Conservation (phyloP, 306 rosid genomes). For the Fragaria ananassa region DNA sequence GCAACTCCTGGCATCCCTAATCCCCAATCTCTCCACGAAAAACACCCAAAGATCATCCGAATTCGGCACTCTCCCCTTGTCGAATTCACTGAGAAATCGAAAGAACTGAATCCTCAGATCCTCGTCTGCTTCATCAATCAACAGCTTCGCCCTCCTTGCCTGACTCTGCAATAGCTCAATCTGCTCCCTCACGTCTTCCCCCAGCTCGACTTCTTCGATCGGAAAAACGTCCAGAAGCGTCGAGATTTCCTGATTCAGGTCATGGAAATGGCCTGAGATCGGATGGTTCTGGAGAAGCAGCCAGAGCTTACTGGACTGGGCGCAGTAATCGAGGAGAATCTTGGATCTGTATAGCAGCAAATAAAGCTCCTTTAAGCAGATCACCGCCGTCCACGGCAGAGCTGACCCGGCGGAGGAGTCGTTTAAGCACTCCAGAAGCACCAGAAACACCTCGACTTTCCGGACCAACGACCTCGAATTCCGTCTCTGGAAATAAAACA, state of each 20-base stretch:
- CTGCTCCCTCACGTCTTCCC: conserved; percentile 79
- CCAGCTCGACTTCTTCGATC: conserved; percentile 50
- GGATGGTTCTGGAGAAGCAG: conserved; percentile 86
- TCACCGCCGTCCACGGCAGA: conserved; percentile 58
- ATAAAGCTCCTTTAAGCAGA: conserved; percentile 84
- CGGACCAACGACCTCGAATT: conserved; percentile 71
- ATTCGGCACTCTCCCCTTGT: conserved; percentile 54
- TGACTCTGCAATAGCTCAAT: conserved; percentile 72
- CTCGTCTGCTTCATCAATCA: conserved; percentile 63
- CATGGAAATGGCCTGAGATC: conserved; percentile 88
- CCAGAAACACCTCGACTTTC: conserved; percentile 56
- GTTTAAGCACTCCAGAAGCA: conserved; percentile 58
- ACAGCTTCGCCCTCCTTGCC: conserved; percentile 51
- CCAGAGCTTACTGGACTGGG: conserved; percentile 84
- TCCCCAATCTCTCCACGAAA: conserved; percentile 50
- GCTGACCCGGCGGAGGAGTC: conserved; percentile 25
- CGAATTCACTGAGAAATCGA: conserved; percentile 59
- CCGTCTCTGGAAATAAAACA: conserved; percentile 60
- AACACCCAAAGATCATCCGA: conserved; percentile 46
- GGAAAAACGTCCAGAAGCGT: conserved; percentile 92
- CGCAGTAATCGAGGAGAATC: conserved; percentile 84
- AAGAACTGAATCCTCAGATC: conserved; percentile 46
- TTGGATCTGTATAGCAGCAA: conserved; percentile 72
- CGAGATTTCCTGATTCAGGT: conserved; percentile 79
- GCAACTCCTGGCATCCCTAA: conserved; percentile 60